Percentiles rank a stretch among this genome's conserved stretches.
phyloP scores from a whole-genome alignment of 1,139 yeast genomes.

The Geotrichum europaeum region DNA sequence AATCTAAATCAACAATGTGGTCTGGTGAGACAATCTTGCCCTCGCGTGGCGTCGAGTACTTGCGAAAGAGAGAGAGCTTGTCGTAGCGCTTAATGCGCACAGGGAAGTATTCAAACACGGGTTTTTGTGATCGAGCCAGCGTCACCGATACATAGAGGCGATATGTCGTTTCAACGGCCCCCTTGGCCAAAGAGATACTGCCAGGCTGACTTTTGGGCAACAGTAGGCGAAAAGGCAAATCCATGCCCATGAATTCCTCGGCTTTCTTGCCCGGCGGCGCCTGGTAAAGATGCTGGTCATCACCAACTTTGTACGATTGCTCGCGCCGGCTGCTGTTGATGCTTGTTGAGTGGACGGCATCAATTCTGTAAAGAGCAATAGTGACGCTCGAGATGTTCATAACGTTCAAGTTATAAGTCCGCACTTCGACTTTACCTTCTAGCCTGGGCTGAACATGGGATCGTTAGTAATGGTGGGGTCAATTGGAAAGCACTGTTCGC shows the following conservation, averaged over 20 bases:
- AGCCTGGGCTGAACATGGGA: conserved; percentile 32
- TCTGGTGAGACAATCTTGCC: conserved; percentile 32
- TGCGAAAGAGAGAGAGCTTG: conserved; percentile 38
- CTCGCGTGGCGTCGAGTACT: conserved; percentile 32
- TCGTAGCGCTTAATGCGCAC: conserved; percentile 37
- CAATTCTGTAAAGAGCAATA: conserved; percentile 39
- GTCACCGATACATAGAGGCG: conserved; percentile 33
- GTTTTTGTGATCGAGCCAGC: conserved; percentile 25
- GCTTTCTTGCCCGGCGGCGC: conserved; percentile 23
- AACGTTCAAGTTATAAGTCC: conserved; percentile 28
- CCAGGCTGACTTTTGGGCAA: conserved; percentile 37
- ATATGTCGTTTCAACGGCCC: conserved; percentile 33
- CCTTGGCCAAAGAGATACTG: conserved; percentile 33
- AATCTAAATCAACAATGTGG: conserved; percentile 35
- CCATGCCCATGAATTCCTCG: conserved; percentile 34
- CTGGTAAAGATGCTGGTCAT: conserved; percentile 29
- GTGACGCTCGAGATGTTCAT: conserved; percentile 30
- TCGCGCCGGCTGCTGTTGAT: conserved; percentile 32
- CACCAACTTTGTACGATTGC: conserved; percentile 35
- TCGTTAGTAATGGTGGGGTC: background rate
- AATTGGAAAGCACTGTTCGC: too few species aligned
- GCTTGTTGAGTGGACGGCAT: conserved; percentile 34
- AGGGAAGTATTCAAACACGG: conserved; percentile 33
- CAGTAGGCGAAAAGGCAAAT: conserved; percentile 36
- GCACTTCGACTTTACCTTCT: conserved; percentile 37